Conservation (phyloP, 371 early-diverging fungal genomes). For the Rhizopus microsporus region DNA sequence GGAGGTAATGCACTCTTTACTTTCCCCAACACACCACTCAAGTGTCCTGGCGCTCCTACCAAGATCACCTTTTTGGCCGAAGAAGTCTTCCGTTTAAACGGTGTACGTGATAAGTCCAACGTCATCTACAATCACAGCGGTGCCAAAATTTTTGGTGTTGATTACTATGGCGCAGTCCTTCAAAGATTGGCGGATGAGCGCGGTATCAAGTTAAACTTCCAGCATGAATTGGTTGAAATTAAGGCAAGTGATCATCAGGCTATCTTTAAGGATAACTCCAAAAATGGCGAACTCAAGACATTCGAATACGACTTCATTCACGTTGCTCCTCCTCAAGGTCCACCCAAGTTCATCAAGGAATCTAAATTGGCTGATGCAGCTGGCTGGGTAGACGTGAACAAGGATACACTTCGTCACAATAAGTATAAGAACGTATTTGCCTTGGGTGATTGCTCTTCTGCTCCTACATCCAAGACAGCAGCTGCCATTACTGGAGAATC, state of each 20-base stretch:
- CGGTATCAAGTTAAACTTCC: conserved; percentile 68
- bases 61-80: conserved; percentile 91
- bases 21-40: conserved; percentile 87
- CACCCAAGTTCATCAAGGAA: conserved; percentile 77
- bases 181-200: conserved; percentile 70
- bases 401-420: conserved; percentile 77
- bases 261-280: conserved; percentile 62
- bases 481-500: conserved; percentile 87
- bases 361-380: conserved; percentile 73
- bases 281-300: conserved; percentile 55
- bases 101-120: conserved; percentile 68
- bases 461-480: conserved; percentile 92
- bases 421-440: conserved; percentile 80
- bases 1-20: conserved; percentile 90
- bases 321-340: conserved; percentile 86
- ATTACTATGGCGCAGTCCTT: conserved; percentile 81
- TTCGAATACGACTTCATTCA: conserved; percentile 83
- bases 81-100: conserved; percentile 72
- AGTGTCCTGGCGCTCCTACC: conserved; percentile 92
- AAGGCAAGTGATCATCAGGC: conserved; percentile 66
- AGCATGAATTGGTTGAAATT: conserved; percentile 74
- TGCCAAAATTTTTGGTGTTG: conserved; percentile 87
- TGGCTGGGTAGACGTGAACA: conserved; percentile 85
- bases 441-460: conserved; percentile 80
- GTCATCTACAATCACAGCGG: conserved; percentile 76